Evolutionary conservation across 1,284 basidiomycete genomes (phyloP).

Genomic region (Athelia psychrophila): DNA sequence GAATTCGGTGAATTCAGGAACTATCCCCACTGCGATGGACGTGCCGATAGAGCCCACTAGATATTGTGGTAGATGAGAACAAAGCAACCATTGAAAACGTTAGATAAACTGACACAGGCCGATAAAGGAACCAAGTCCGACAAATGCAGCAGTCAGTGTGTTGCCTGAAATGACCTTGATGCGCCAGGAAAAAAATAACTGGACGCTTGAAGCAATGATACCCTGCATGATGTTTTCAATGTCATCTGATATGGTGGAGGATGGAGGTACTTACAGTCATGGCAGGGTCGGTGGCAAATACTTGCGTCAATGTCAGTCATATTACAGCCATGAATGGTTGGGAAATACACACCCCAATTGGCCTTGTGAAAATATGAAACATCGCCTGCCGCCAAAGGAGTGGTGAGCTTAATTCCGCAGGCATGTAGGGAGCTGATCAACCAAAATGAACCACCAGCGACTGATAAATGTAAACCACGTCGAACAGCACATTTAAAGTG

Average conservation of each 20-base stretch:
- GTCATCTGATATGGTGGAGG: background rate
- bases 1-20: conserved; percentile 30
- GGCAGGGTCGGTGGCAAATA: conserved; percentile 7
- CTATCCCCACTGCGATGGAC: conserved; percentile 30
- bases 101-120: conserved; percentile 10
- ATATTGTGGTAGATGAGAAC: background rate
- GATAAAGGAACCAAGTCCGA: conserved; percentile 4
- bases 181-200: conserved; percentile 36
- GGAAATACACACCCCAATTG: conserved; percentile 10
- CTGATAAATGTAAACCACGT: conserved; percentile 26
- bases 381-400: conserved; percentile 2
- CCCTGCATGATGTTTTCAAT: conserved; percentile 15
- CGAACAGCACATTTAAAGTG: conserved; percentile 24
- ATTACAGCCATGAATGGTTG: background rate
- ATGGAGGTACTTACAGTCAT: conserved; percentile 7
- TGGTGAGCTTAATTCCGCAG: background rate
- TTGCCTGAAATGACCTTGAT: conserved; percentile 21
- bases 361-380: background rate
- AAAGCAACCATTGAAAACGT: background rate
- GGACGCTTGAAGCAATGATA: conserved; percentile 28
- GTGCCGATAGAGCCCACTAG: conserved; percentile 28
- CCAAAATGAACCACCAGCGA: conserved; percentile 24
- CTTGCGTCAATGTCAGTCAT: background rate
- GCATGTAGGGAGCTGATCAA: background rate
- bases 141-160: conserved; percentile 17